Evolutionary conservation across 345 rosid species (phyloP).

Genomic region (Iberis pinnata): DNA sequence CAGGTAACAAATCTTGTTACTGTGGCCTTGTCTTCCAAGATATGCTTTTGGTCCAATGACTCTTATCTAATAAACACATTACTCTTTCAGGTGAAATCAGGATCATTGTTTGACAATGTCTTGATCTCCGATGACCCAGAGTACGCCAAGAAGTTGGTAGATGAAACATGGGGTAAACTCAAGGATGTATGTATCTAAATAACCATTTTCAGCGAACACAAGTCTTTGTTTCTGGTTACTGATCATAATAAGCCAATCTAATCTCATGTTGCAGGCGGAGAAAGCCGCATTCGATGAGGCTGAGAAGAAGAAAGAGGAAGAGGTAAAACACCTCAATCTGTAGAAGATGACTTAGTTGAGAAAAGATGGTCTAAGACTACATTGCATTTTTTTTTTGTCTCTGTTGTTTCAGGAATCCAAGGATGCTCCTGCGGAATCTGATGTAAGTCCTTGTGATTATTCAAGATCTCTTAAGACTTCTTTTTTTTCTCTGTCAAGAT

Average conservation of each 20-base stretch:
- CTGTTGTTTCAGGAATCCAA: conserved; percentile 49
- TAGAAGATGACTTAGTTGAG: too few relatives aligned
- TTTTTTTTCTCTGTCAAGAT: background rate
- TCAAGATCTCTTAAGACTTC: too few relatives aligned
- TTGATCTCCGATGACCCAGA: conserved; percentile 70
- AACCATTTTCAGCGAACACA: background rate
- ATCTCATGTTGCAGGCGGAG: conserved; percentile 58
- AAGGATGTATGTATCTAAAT: conserved; percentile 60
- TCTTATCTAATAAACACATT: background rate
- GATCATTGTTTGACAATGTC: conserved; percentile 88
- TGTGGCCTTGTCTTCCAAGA: background rate
- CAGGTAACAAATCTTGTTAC: conserved; percentile 48
- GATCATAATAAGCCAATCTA: conserved; percentile 1
- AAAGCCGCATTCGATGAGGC: conserved; percentile 93
- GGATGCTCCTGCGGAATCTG: conserved; percentile 61
- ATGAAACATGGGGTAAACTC: conserved; percentile 90
- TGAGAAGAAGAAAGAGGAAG: conserved; percentile 74
- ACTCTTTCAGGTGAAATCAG: conserved; percentile 64
- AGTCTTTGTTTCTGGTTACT: conserved; percentile 12
- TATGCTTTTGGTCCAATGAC: background rate
- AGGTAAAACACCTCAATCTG: conserved; percentile 36
- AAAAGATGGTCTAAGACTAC: too few relatives aligned
- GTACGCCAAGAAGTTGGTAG: conserved; percentile 77
- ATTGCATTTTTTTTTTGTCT: background rate
- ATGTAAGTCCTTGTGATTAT: conserved; percentile 40